Evolutionary conservation across 768 basidiomycete genomes (phyloP), one percentile per base, ranked within the genome.

Genomic region (Antrodiella citrinella): DNA sequence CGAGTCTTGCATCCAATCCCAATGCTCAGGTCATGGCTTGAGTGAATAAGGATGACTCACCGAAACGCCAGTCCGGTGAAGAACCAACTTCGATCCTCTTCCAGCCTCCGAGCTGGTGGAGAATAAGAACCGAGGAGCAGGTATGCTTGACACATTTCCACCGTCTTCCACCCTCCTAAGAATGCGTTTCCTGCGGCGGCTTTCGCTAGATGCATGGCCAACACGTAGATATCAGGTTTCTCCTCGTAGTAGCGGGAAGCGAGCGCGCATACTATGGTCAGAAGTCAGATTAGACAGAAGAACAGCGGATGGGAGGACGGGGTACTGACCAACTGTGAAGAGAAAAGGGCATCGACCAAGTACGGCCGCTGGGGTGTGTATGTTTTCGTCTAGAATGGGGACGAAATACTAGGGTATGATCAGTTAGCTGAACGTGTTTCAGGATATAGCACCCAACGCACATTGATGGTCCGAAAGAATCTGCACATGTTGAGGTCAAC

Each of bases 81-180:
- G 52, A 86, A 67, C 80, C 84, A 86, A 54, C 82, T 82, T 21
- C 81, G 69, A 60, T 85, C 84, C 58, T 87, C 83, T 40, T 77
- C 76, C 73, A 78, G 85, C 50, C 73, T 75, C 52, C 76, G 77
- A 52, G 76, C 76, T 0, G 81, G 81, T 5, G 75, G 66, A 12
- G 78, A 73, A 61, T 83, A 83, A 7, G 78, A 74, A 24, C 77
- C 73, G 66, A 84, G 70, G 24, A 90, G 63, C 12, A 87, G 66
- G 59, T 83, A 88, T 15, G 86, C 86, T 60, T 90, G 87, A 49
- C 81, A 82, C 48, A 83, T 77, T 59, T 90, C 87, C 15, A 88
- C 75, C 52, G 76, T 80, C 60, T 76, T 76, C 54, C 72, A 69
- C 3, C 79, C 79, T 48, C 81, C 77, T 10, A 80, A 70, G 44